Percentiles rank a stretch among this genome's conserved stretches.
phyloP scores from a whole-genome alignment of 208 protist species.

The Cochliopodium minus region DNA sequence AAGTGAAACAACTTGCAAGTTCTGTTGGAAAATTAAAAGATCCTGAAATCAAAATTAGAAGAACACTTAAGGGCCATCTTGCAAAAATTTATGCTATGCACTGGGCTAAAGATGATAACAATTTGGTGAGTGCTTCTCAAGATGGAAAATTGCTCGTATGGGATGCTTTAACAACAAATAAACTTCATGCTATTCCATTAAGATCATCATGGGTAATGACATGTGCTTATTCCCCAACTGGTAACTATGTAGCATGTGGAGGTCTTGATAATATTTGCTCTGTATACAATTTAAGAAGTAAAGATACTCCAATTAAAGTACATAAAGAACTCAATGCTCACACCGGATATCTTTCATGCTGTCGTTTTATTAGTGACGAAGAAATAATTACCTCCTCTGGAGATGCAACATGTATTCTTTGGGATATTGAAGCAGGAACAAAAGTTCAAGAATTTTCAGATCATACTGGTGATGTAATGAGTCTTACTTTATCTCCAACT shows the following conservation, averaged over 20 bases:
- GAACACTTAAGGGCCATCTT: constrained; percentile 39
- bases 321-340: constrained; percentile 8
- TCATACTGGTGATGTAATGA: constrained; percentile 62
- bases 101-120: constrained; percentile 36
- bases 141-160: constrained; percentile 54
- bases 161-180: constrained; percentile 43
- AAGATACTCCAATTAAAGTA: neutral
- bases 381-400: constrained; percentile 43
- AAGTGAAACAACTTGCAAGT: constrained; percentile 18
- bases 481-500: neutral
- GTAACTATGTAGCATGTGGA: constrained; percentile 51
- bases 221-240: constrained; percentile 37
- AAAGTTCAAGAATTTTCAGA: constrained; percentile 35
- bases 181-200: constrained; percentile 46
- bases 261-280: constrained; percentile 60
- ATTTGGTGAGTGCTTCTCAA: constrained; percentile 45
- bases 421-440: constrained; percentile 41
- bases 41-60: constrained; percentile 20
- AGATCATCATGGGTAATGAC: constrained; percentile 33
- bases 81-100: constrained; percentile 54
- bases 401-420: constrained; percentile 46
- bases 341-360: constrained; percentile 44
- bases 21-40: constrained; percentile 1
- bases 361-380: constrained; percentile 44
- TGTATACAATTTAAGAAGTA: constrained; percentile 32